Base-by-base conservation (phyloP, 805 yeast species). In the Candida vaughaniae region DNA sequence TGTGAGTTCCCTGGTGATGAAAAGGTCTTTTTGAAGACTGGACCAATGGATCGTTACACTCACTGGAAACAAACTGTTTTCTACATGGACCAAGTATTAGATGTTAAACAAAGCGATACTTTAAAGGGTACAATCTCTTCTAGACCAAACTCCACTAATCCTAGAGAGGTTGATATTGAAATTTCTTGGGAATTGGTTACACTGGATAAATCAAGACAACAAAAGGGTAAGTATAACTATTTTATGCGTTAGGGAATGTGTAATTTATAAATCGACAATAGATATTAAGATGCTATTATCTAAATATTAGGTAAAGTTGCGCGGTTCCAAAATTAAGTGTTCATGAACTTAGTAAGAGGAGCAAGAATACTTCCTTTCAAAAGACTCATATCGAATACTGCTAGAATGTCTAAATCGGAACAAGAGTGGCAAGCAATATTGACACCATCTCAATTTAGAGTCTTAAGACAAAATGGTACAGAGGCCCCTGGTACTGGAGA, bases 41-140 rank as follows among this genome's bases (percentile, higher is more conserved):
- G 98, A 16, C 96, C 99, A 23, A 89, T 85, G 65, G 82, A 89
- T 32, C 78, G 80, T 50, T 89, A 90, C 72, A 93, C 99, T 11
- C 99, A 93, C 69, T 93, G 99, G 99, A 95, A 93, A 63, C 99
- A 93, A 69, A 85, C 96, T 14, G 95, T 93, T 1, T 89, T 95
- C 66, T 95, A 93, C 63, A 73, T 91, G 55, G 80, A 76, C 50
- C 85, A 87, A 52, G 95, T 86, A 19, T 64, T 91, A 47, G 85
- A 80, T 53, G 66, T 85, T 45, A 81, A 82, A 55, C 69, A 71
- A 49, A 96, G 91, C 40, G 99, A 93, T 53, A 55, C 60, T 27
- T 70, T 95, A 47, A 73, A 74, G 41, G 93, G 98, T 31, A 66
- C 68, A 20, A 66, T 93, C 41, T 77, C 83, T 8, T 81, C 86